Percentiles rank a stretch among this genome's conserved stretches.
Evolutionary conservation across 2,329 filamentous ascomycete genomes (phyloP).

Genomic region (Nothopassalora personata): DNA sequence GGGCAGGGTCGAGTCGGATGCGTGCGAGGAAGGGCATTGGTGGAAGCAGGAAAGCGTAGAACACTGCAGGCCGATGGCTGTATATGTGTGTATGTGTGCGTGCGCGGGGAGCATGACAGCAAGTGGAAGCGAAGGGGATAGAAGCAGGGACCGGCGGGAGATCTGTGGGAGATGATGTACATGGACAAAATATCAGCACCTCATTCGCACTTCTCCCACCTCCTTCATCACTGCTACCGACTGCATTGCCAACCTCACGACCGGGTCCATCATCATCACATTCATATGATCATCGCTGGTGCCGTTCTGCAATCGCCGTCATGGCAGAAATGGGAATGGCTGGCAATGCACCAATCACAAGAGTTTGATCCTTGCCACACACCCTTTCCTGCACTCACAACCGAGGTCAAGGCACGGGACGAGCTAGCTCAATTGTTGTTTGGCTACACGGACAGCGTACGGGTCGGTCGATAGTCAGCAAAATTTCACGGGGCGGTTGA

Average conservation of each 20-base stretch:
- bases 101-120: neutral
- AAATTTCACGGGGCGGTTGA: neutral
- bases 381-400: neutral
- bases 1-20: neutral
- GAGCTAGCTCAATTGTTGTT: neutral
- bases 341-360: neutral
- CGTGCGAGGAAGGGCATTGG: neutral
- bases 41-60: neutral
- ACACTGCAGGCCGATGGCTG: neutral
- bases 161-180: neutral
- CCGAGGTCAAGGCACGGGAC: neutral
- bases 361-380: neutral
- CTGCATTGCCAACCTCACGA: no score
- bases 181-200: neutral
- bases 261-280: no score
- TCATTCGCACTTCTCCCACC: neutral
- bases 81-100: neutral
- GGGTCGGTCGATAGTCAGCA: neutral
- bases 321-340: no score
- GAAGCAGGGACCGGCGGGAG: neutral
- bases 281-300: no score
- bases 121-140: neutral
- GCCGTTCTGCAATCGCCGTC: no score
- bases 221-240: neutral
- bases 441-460: neutral